phyloP scores from a whole-genome alignment of 306 rosid genomes.

The Crataegus laevigata region DNA sequence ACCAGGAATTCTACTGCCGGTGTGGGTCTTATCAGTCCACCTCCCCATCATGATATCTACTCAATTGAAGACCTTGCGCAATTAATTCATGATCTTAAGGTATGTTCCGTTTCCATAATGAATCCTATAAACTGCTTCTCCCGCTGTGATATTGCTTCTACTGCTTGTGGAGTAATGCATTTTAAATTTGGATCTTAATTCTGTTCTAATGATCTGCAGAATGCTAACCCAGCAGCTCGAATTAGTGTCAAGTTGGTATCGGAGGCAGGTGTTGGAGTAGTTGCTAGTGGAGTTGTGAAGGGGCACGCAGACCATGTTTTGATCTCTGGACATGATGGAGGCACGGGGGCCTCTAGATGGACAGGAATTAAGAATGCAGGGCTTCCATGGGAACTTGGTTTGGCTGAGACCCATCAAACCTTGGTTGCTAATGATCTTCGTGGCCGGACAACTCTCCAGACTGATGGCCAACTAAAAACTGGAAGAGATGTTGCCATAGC shows the following conservation, averaged over 20 bases:
- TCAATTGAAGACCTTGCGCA: conserved; percentile 99
- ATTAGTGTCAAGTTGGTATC: conserved; percentile 96
- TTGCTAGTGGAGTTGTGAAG: conserved; percentile 99
- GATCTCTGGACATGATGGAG: conserved; percentile 98
- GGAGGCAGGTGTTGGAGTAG: conserved; percentile 97
- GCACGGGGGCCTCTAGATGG: conserved; percentile 99
- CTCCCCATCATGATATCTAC: conserved; percentile 98
- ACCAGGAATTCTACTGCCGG: conserved; percentile 98
- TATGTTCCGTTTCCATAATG: background rate
- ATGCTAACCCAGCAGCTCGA: conserved; percentile 90
- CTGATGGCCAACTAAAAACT: conserved; percentile 97
- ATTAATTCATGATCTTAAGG: conserved; percentile 92
- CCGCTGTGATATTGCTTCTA: background rate
- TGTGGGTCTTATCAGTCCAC: conserved; percentile 98
- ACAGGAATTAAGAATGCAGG: conserved; percentile 99
- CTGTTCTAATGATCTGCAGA: conserved; percentile 38
- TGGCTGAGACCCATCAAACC: conserved; percentile 99
- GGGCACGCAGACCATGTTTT: conserved; percentile 97
- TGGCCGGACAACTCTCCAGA: conserved; percentile 92
- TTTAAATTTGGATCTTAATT: conserved; percentile 3
- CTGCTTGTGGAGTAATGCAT: background rate
- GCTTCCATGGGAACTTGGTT: conserved; percentile 98
- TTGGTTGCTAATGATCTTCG: conserved; percentile 95
- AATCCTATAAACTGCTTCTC: background rate
- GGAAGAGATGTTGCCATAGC: conserved; percentile 99